These are phyloP conservation scores for Chenopodium berlandieri DNA, from an alignment of 148 eudicot species.

Conservation along the genomic window DNA sequence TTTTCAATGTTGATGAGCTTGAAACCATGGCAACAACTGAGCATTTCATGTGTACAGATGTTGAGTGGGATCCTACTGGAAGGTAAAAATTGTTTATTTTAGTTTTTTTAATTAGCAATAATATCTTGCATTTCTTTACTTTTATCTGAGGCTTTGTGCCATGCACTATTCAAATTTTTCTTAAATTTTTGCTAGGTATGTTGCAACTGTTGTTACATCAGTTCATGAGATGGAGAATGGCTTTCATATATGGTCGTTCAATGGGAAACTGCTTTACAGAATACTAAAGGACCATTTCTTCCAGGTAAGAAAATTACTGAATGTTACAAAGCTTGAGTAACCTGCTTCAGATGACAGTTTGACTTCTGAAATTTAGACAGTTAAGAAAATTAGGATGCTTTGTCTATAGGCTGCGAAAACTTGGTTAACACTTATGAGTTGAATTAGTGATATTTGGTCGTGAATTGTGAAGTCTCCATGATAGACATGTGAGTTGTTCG, in stretches of 20 bases:
- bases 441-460: no score
- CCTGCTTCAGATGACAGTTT: neutral
- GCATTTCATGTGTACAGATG: slow-evolving; percentile 80
- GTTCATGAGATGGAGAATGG: slow-evolving; percentile 99
- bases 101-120: neutral
- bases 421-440: neutral
- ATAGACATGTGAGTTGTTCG: neutral
- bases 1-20: slow-evolving; percentile 92
- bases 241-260: slow-evolving; percentile 89
- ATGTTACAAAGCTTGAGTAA: neutral
- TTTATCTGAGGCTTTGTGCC: neutral
- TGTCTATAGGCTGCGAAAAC: neutral
- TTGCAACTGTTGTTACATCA: slow-evolving; percentile 83
- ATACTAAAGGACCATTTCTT: slow-evolving; percentile 88
- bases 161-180: neutral
- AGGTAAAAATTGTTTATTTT: slow-evolving; percentile 43
- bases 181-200: slow-evolving; percentile 50
- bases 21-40: slow-evolving; percentile 95
- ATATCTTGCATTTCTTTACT: no score
- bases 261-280: slow-evolving; percentile 79
- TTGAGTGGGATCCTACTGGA: slow-evolving; percentile 99
- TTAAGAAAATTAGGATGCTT: neutral
- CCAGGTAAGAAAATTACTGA: slow-evolving; percentile 52
- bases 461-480: neutral
- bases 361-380: neutral